A percentile compares a stretch with the other conserved stretches of the same genome.
Conservation (phyloP, 2,329 filamentous ascomycete genomes). For the Periconia digitata region DNA sequence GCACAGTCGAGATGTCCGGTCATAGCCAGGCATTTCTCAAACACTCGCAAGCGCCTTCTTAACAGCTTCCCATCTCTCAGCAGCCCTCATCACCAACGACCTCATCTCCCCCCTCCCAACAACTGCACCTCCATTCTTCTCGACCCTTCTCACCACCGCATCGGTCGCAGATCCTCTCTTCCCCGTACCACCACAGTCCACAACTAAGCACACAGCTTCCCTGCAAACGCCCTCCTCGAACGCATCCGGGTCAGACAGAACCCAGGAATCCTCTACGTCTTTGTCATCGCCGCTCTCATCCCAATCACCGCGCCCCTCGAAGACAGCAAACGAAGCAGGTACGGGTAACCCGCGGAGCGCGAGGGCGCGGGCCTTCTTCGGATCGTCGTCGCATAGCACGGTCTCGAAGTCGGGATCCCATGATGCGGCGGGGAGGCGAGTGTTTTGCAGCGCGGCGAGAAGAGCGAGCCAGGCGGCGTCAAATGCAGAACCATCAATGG, state of each 20-base stretch:
- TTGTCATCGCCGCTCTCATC: conserved; percentile 43
- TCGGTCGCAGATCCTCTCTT: conserved; percentile 65
- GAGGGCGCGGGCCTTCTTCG: conserved; percentile 58
- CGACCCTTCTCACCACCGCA: conserved; percentile 69
- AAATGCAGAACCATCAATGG: conserved; percentile 87
- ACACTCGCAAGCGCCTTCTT: conserved; percentile 25
- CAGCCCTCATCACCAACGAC: conserved; percentile 61
- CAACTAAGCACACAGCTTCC: conserved; percentile 79
- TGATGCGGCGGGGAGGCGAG: conserved; percentile 72
- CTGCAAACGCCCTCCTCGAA: conserved; percentile 85
- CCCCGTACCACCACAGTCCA: conserved; percentile 60
- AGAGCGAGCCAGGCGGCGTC: conserved; percentile 88
- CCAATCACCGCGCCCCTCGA: conserved; percentile 52
- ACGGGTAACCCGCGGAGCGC: conserved; percentile 69
- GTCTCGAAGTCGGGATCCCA: conserved; percentile 83
- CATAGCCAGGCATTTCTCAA: background rate
- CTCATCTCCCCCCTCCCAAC: conserved; percentile 66
- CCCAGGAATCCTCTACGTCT: conserved; percentile 55
- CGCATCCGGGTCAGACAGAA: conserved; percentile 84
- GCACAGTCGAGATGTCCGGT: background rate
- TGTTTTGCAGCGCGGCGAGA: conserved; percentile 77
- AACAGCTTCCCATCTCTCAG: conserved; percentile 66
- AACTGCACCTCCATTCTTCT: conserved; percentile 79
- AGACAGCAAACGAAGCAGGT: conserved; percentile 76
- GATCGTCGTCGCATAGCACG: conserved; percentile 70